These are phyloP conservation scores for Sporisorium sorghi DNA, from an alignment of 1,284 basidiomycete species.

Conservation along the genomic window DNA sequence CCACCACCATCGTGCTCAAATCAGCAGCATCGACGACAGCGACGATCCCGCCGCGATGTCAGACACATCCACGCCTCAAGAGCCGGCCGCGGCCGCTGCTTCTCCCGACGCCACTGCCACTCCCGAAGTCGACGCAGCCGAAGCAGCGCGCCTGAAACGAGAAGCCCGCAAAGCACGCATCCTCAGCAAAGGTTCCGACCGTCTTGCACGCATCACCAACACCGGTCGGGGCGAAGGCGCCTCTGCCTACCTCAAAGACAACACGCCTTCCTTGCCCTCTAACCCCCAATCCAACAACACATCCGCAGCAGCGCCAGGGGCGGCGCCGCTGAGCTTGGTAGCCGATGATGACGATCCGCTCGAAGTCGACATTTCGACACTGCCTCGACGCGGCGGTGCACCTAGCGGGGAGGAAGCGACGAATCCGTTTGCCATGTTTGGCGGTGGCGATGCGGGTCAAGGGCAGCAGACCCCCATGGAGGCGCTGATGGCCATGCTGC, in stretches of 20 bases:
- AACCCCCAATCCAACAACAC: background rate
- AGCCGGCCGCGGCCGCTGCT: background rate
- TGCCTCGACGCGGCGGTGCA: constrained; percentile 14
- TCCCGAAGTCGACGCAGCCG: constrained; percentile 43
- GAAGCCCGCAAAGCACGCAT: constrained; percentile 67
- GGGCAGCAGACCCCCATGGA: constrained; percentile 44
- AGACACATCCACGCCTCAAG: too few species aligned
- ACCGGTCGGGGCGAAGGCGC: constrained; percentile 65
- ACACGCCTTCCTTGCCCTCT: constrained; percentile 19
- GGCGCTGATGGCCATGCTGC: constrained; percentile 54
- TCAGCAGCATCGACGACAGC: background rate
- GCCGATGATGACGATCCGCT: constrained; percentile 55
- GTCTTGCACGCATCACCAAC: constrained; percentile 66
- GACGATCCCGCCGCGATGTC: background rate
- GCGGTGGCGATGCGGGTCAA: constrained; percentile 3
- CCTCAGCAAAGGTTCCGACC: constrained; percentile 63
- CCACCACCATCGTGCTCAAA: constrained; percentile 1
- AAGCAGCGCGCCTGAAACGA: constrained; percentile 60
- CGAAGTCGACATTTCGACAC: constrained; percentile 51
- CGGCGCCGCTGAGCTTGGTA: background rate
- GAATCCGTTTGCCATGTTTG: constrained; percentile 44
- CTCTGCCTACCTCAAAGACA: constrained; percentile 54
- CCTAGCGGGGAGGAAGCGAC: constrained; percentile 24
- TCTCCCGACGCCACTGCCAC: constrained; percentile 5
- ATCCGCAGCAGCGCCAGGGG: background rate